Evolutionary conservation across 352 stramenopile genomes (phyloP).

Genomic region (Globisporangium nunn): DNA sequence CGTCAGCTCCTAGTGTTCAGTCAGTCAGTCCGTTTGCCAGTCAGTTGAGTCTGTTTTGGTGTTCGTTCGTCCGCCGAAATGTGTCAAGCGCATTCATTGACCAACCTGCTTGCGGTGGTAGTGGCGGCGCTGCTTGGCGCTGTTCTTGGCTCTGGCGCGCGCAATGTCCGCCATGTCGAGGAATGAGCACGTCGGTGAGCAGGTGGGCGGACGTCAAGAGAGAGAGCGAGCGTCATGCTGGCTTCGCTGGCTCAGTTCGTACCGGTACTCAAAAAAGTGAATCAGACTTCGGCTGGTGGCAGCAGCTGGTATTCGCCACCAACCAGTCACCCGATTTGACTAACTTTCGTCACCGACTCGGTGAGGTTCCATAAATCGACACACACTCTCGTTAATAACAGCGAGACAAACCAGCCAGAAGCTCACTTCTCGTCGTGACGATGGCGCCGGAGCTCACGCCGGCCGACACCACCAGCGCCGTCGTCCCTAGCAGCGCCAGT

Average conservation of each 20-base stretch:
- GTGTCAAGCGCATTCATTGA: no score
- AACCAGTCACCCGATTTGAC: background rate
- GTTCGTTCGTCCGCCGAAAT: no score
- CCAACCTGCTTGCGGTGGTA: constrained; percentile 1
- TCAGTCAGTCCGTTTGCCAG: no score
- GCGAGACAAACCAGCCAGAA: no score
- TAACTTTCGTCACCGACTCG: no score
- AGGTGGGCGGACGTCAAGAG: background rate
- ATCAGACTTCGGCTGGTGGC: background rate
- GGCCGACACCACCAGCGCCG: background rate
- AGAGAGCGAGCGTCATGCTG: background rate
- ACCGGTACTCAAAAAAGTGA: background rate
- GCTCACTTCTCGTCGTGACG: background rate
- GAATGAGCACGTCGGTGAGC: background rate
- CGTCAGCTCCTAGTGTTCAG: background rate
- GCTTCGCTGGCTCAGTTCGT: background rate
- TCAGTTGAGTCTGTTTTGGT: no score
- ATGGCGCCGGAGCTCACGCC: constrained; percentile 1
- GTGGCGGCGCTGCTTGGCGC: background rate
- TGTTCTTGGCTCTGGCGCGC: background rate
- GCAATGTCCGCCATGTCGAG: background rate
- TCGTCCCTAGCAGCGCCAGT: background rate
- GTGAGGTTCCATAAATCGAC: no score
- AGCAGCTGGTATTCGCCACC: background rate
- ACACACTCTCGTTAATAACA: no score